These are phyloP conservation scores for Alternaria postmessia DNA, from an alignment of 2,329 filamentous ascomycete genomes.

Conservation along the genomic window DNA sequence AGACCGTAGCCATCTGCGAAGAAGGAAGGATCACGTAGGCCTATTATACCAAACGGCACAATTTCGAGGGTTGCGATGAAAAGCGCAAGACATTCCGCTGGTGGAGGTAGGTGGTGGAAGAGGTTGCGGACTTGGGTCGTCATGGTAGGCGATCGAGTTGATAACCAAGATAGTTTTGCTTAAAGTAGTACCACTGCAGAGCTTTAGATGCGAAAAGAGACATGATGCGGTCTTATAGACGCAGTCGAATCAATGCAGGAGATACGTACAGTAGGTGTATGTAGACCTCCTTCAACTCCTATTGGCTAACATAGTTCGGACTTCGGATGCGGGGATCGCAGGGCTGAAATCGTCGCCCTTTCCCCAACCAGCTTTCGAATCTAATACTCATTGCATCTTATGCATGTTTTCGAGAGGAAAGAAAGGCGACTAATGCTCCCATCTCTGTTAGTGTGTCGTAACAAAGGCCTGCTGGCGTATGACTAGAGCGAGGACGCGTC, in stretches of 20 bases:
- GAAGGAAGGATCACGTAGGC: slow-evolving; percentile 23
- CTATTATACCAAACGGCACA: slow-evolving; percentile 31
- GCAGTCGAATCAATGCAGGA: not conserved
- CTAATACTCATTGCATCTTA: not conserved
- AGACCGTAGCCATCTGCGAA: slow-evolving; percentile 31
- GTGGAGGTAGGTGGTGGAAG: slow-evolving; percentile 30
- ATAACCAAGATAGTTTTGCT: not conserved
- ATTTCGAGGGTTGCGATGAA: slow-evolving; percentile 34
- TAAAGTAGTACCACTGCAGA: not conserved
- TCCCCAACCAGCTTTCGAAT: not conserved
- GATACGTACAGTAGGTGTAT: not conserved
- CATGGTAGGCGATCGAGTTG: slow-evolving; percentile 18
- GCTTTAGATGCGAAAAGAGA: not conserved
- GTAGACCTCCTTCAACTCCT: slow-evolving; percentile 9
- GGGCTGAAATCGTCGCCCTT: slow-evolving; percentile 3
- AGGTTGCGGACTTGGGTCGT: slow-evolving; percentile 24
- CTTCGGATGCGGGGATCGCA: slow-evolving; percentile 28
- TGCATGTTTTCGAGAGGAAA: not conserved
- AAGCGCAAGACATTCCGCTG: slow-evolving; percentile 35
- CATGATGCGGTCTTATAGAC: not conserved
- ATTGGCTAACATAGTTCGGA: slow-evolving; percentile 24
- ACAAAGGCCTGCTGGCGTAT: too few relatives aligned
- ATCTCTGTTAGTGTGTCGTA: fast-evolving
- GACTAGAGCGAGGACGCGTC: not conserved
- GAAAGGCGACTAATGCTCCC: too few relatives aligned